Conservation (phyloP, 331 rosid species). For the Rosa hybrid region DNA sequence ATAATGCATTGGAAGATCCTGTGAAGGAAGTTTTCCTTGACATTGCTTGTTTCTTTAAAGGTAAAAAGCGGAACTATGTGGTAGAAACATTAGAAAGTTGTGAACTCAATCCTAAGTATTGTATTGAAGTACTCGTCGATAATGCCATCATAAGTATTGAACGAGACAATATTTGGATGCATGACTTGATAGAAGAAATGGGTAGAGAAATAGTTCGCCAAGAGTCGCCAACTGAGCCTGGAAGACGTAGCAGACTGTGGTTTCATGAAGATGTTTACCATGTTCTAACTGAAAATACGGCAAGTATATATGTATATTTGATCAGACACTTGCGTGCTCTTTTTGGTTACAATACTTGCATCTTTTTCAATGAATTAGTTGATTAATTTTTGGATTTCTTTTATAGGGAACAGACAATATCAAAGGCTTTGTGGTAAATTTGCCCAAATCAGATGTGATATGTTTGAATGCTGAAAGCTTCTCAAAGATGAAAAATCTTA, state of each 20-base stretch:
- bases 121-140: constrained; percentile 17
- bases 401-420: not conserved
- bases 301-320: no score
- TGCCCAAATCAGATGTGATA: not conserved
- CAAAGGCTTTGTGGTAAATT: not conserved
- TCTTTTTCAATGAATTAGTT: no score
- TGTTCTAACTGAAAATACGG: no score
- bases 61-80: constrained; percentile 1
- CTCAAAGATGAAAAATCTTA: not conserved
- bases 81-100: constrained; percentile 11
- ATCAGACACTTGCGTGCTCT: no score
- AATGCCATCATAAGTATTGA: constrained; percentile 11
- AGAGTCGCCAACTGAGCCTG: no score
- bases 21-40: not conserved
- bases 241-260: no score
- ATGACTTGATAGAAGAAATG: no score
- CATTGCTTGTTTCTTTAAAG: constrained; percentile 28
- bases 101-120: not conserved
- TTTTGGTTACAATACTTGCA: no score
- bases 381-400: no score
- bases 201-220: no score
- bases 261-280: no score
- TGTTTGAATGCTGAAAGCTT: not conserved
- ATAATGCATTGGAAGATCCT: not conserved
- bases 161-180: no score